Conservation (phyloP, 306 rosid species). For the Quercus dentata region DNA sequence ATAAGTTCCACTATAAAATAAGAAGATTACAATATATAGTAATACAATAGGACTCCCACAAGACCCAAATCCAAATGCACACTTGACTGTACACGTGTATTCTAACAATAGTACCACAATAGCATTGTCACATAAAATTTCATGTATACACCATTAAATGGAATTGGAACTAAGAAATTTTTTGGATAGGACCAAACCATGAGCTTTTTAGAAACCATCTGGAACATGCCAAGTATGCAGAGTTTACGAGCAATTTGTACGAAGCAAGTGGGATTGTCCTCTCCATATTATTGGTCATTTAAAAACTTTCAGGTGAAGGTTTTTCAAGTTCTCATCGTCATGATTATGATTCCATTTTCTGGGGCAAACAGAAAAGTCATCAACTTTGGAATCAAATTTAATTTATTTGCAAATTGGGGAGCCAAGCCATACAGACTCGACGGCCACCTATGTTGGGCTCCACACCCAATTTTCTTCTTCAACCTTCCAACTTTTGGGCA, state of each 20-base stretch:
- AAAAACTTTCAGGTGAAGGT: neutral
- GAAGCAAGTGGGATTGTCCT: neutral
- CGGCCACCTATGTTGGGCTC: conserved; percentile 28
- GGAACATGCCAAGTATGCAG: too few relatives aligned
- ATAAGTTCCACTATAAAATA: too few relatives aligned
- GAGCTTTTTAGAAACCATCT: neutral
- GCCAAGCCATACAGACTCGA: conserved; percentile 9
- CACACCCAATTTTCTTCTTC: conserved; percentile 8
- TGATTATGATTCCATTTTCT: conserved; percentile 39
- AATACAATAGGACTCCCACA: too few relatives aligned
- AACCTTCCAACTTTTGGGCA: neutral
- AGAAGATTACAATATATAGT: too few relatives aligned
- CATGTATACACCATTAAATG: too few relatives aligned
- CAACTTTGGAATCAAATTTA: conserved; percentile 16
- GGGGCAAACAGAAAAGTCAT: conserved; percentile 33
- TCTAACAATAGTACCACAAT: too few relatives aligned
- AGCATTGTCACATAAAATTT: too few relatives aligned
- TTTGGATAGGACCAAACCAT: neutral
- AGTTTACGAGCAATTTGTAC: neutral
- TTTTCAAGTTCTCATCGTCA: conserved; percentile 13
- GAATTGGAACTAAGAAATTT: neutral
- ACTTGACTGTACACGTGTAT: too few relatives aligned
- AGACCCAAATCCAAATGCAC: too few relatives aligned
- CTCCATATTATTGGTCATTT: neutral
- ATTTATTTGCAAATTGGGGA: neutral